Percentiles rank a stretch among this genome's conserved stretches.
Evolutionary conservation across 139 green algal genomes (phyloP).

Genomic region (Tetraselmis striata): DNA sequence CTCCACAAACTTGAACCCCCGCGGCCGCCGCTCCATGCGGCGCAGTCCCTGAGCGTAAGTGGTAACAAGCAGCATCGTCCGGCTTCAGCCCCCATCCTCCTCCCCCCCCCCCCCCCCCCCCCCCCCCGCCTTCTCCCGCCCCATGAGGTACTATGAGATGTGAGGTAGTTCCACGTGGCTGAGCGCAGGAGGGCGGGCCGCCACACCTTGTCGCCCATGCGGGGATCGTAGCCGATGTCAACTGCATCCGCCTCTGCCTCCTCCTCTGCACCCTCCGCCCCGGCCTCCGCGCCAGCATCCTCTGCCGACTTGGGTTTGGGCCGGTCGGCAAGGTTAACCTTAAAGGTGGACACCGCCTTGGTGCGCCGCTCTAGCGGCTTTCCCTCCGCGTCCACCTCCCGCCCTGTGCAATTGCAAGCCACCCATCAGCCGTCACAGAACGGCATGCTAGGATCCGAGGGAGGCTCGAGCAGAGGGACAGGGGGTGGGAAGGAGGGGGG

Average conservation of each 20-base stretch:
- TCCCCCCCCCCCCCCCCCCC: too few relatives aligned
- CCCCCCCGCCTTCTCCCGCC: too few relatives aligned
- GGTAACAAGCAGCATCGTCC: too few relatives aligned
- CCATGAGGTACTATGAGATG: too few relatives aligned
- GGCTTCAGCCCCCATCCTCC: too few relatives aligned
- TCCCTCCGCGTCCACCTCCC: not conserved
- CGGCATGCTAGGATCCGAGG: too few relatives aligned
- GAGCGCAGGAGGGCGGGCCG: too few relatives aligned
- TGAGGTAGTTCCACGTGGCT: too few relatives aligned
- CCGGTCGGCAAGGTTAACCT: not conserved
- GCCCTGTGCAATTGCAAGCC: not conserved
- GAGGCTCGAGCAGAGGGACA: not conserved
- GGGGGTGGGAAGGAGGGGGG: not conserved
- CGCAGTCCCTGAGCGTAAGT: constrained; percentile 12
- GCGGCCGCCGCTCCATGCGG: constrained; percentile 18
- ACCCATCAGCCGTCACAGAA: too few relatives aligned
- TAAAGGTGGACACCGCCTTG: not conserved
- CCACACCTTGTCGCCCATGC: constrained; percentile 32
- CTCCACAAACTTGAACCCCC: constrained; percentile 56
- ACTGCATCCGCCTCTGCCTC: not conserved
- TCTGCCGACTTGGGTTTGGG: not conserved
- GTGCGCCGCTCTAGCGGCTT: not conserved
- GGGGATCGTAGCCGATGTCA: constrained; percentile 40
- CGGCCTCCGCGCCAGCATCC: not conserved
- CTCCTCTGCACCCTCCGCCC: not conserved